Evolutionary conservation across 768 basidiomycete genomes (phyloP), one percentile per base, ranked within the genome.

Genomic region (Mycena metata): DNA sequence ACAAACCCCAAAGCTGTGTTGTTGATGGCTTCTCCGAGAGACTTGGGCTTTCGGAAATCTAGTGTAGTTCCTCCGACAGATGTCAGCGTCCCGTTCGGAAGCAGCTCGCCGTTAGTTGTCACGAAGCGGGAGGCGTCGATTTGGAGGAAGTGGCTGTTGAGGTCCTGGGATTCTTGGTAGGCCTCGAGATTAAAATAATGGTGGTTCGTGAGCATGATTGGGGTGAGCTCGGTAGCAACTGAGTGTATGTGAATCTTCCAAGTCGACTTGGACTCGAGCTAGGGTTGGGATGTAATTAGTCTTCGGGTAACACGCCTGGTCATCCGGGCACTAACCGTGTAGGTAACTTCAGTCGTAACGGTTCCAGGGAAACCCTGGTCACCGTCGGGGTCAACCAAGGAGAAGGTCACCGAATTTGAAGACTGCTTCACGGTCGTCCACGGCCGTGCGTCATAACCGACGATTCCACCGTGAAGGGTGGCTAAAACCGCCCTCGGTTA

Each of bases 281-380:
- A 78, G 11, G 2, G 39, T 10, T 78, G 75, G 74, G 5, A 54
- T 39, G 6, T 10, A 36, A 47, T 30, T 80, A 39, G 12, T 36
- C 1, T 24, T 1, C 19, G 50, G 30, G 23, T 3, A 17, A 24
- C 5, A 8, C 35, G 21, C 50, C 9, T 19, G 11, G 39, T 15
- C 12, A 33, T 39, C 41, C 8, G 35, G 43, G 42, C 24, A 55
- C 49, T 17, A 15, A 65, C 64, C 33, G 42, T 71, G 19, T 62
- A 64, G 60, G 26, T 54, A 26, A 83, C 80, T 23, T 73, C 72
- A 19, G 81, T 80, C 10, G 75, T 58, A 1, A 82, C 83, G 26
- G 79, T 79, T 13, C 85, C 85, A 0, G 86, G 86, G 73, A 87
- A 87, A 1, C 85, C 86, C 74, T 86, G 76, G 24, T 72, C 77